Evolutionary conservation across 108 stramenopile species (phyloP).

Genomic region (Cyclotella distinguenda): DNA sequence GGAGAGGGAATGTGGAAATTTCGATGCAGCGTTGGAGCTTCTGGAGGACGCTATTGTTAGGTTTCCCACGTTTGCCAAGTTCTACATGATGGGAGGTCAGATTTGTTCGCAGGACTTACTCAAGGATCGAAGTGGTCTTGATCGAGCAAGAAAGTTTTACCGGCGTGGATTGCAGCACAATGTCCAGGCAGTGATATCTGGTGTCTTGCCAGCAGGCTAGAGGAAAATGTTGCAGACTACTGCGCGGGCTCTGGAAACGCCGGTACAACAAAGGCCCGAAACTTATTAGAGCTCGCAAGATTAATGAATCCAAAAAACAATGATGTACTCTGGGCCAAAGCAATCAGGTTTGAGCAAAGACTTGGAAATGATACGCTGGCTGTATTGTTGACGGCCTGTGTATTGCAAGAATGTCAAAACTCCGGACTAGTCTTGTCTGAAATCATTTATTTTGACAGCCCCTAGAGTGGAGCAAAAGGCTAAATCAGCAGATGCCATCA

Average conservation of each 20-base stretch:
- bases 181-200: constrained; percentile 84
- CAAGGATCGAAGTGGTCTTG: constrained; percentile 57
- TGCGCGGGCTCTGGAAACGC: constrained; percentile 37
- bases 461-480: constrained; percentile 89
- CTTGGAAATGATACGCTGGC: constrained; percentile 81
- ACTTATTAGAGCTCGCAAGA: constrained; percentile 92
- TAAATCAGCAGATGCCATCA: constrained; percentile 89
- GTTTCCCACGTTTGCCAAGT: constrained; percentile 78
- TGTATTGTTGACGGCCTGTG: constrained; percentile 90
- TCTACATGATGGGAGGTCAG: constrained; percentile 98
- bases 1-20: constrained; percentile 67
- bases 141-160: constrained; percentile 74
- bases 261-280: constrained; percentile 89
- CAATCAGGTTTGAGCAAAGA: constrained; percentile 91
- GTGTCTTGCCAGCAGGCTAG: constrained; percentile 87
- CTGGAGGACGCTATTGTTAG: constrained; percentile 80
- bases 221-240: constrained; percentile 63
- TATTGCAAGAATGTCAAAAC: constrained; percentile 92
- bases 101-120: constrained; percentile 77
- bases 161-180: constrained; percentile 74
- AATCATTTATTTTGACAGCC: constrained; percentile 75
- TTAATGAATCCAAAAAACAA: constrained; percentile 81
- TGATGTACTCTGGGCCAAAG: constrained; percentile 88
- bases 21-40: constrained; percentile 54
- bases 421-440: constrained; percentile 91